Evolutionary conservation across 305 asterid species (phyloP), one percentile per base, ranked within the genome.

Genomic region (Andrographis paniculata): DNA sequence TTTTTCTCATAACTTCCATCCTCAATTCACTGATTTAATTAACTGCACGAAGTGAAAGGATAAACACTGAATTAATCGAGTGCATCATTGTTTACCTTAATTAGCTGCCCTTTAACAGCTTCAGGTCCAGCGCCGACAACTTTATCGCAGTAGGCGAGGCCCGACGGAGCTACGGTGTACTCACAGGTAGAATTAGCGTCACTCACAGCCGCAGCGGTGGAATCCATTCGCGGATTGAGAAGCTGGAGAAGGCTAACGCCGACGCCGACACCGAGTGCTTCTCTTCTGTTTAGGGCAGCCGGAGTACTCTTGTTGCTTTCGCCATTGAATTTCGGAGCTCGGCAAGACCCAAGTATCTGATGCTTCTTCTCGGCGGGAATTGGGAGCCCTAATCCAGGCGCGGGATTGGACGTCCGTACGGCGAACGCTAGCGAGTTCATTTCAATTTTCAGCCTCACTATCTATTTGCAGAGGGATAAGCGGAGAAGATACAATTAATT

Each of bases 81-180:
- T n/a, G n/a, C n/a, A n/a, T n/a, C n/a, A n/a, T 33, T 37, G 17
- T 20, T 22, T 60, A 76, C 96, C 95, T 84, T 87, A 20, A 87
- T 87, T 12, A 84, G 80, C 70, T 80, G 92, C 5, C 97, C 97
- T 66, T 87, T 76, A 14, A 60, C 77, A 42, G 88, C 72, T 59
- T 64, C 64, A 52, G 82, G 65, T 22, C 97, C 97, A 46, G 40
- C 24, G 1, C 95, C 97, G 23, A 80, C 48, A 44, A 60, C 77
- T 62, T 64, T 77, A 39, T 87, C 97, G 43, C 92, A 87, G 63
- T 65, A 84, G n/a, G 70, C 86, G 28, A 87, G 94, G 39, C 97
- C 97, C 0, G 94, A 84, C 13, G 85, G 79, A 39, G 82, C 71
- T 20, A 55, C 64, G 8, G 76, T 68, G 70, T 76, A 70, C 55